Base-by-base conservation (phyloP, 805 yeast genomes). In the Wickerhamiella spandovensis region DNA sequence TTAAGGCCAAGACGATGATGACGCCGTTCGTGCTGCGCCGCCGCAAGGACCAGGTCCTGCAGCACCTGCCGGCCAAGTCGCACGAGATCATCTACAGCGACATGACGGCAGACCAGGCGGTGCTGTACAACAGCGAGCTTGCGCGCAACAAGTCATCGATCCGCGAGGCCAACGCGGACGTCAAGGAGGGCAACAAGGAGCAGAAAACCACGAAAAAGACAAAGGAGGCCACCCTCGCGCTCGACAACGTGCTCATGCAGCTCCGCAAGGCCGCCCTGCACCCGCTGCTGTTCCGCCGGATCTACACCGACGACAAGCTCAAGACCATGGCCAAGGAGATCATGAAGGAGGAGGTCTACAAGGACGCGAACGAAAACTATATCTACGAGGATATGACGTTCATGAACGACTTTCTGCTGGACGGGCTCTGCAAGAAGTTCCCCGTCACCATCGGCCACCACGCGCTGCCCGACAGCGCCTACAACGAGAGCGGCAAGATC, bases 1-100 rank as follows among this genome's bases (percentile, higher is more conserved):
- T 80, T 32, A 84, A 88, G 62, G 99, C 99, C 3, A 87, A 86
- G 64, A 83, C 92, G 5, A 90, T 92, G 97, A 90, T 92, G 97
- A 84, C 94, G 2, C 99, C 99, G 3, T 92, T 92, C 69, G 90
- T 92, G 8, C 70, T 92, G 60, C 76, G 99, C 66, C 79, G 99
- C 64, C 82, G 82, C 63, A 92, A 92, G 68, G 84, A 78, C 50
- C 97, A 90, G 66, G 98, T 92, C 7, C 74, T 92, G 65, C 78
- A 84, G 62, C 90, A 92, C 63, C 71, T 92, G 52, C 98, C 98
- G 0, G 72, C 75, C 28, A 92, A 92, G 62, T 67, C 71, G 50
- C 86, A 82, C 52, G 68, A 67, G 44, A 74, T 84, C 37, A 78
- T 76, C 48, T 72, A 72, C 55, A 88, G 97, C 65, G 80, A 76